phyloP scores from a whole-genome alignment of 1,139 yeast genomes.

The Sporopachydermia cereana region DNA sequence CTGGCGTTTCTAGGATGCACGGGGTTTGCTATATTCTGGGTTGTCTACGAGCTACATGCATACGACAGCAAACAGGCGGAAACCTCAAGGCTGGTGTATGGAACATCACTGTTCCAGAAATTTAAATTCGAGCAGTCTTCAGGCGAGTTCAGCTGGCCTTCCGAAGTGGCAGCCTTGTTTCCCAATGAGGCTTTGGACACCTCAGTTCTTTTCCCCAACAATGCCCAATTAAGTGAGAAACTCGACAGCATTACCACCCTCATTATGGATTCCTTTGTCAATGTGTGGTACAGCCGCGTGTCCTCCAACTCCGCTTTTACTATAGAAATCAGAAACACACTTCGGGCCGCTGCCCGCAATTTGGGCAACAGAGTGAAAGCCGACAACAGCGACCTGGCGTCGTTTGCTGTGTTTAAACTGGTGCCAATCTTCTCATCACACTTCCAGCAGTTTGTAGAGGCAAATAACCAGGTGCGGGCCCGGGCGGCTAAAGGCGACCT shows the following conservation, averaged over 20 bases:
- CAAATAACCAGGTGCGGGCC: conserved; percentile 30
- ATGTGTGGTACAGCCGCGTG: conserved; percentile 49
- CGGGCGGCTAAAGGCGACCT: conserved; percentile 17
- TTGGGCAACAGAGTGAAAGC: conserved; percentile 31
- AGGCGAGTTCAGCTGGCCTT: background rate
- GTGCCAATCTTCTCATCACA: conserved; percentile 63
- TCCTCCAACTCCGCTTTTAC: conserved; percentile 41
- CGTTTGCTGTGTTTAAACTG: conserved; percentile 42
- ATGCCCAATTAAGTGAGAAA: conserved; percentile 23
- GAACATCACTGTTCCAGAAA: background rate
- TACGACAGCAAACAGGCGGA: background rate
- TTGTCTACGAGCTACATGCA: background rate
- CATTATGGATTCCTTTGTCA: conserved; percentile 49
- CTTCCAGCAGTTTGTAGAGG: conserved; percentile 39
- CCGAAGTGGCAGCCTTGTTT: background rate
- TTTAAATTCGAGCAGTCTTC: conserved; percentile 5
- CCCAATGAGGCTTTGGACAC: conserved; percentile 38
- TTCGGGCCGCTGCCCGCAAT: conserved; percentile 32
- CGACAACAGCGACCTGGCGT: conserved; percentile 39
- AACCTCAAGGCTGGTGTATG: background rate
- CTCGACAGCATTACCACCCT: conserved; percentile 40
- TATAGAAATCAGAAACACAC: conserved; percentile 36
- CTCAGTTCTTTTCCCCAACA: conserved; percentile 29
- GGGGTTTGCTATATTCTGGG: background rate
- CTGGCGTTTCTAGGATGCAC: background rate